Conservation (phyloP, 768 basidiomycete species). For the Leccinellum albellum region DNA sequence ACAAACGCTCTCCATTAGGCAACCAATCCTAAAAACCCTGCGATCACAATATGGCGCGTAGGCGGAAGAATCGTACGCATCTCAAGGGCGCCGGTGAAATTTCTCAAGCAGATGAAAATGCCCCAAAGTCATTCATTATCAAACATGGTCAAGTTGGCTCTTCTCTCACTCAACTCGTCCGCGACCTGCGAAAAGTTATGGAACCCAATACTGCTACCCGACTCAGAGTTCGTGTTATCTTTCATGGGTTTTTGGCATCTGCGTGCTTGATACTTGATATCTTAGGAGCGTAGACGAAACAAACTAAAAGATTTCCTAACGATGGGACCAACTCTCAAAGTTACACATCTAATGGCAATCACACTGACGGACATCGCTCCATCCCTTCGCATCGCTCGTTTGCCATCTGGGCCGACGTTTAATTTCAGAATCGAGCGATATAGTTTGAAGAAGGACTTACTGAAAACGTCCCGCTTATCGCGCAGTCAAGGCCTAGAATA, state of each 20-base stretch:
- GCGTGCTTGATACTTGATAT: constrained; percentile 12
- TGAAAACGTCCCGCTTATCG: constrained; percentile 60
- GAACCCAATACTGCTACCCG: constrained; percentile 96
- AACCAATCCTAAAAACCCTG: constrained; percentile 9
- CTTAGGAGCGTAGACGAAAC: constrained; percentile 84
- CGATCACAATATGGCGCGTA: constrained; percentile 54
- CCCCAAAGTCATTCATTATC: constrained; percentile 93
- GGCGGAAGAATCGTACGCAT: constrained; percentile 80
- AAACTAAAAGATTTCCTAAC: constrained; percentile 92
- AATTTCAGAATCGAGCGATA: constrained; percentile 93
- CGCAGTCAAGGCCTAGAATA: constrained; percentile 85
- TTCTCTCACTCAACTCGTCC: constrained; percentile 83
- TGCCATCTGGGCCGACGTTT: constrained; percentile 89
- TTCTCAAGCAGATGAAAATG: constrained; percentile 33
- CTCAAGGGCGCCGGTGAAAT: constrained; percentile 53
- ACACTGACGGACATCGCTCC: constrained; percentile 84
- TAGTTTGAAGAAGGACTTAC: constrained; percentile 82
- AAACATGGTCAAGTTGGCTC: constrained; percentile 92
- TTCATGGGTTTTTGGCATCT: neutral
- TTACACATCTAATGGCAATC: constrained; percentile 91
- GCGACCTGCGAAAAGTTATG: constrained; percentile 93
- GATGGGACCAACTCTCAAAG: constrained; percentile 85
- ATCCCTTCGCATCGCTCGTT: constrained; percentile 78
- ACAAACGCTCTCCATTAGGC: no score
- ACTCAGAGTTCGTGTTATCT: constrained; percentile 57